A percentile compares a stretch with the other conserved stretches of the same genome.
Conservation (phyloP, 495 filamentous ascomycete genomes). For the Penicillium flavigenum region DNA sequence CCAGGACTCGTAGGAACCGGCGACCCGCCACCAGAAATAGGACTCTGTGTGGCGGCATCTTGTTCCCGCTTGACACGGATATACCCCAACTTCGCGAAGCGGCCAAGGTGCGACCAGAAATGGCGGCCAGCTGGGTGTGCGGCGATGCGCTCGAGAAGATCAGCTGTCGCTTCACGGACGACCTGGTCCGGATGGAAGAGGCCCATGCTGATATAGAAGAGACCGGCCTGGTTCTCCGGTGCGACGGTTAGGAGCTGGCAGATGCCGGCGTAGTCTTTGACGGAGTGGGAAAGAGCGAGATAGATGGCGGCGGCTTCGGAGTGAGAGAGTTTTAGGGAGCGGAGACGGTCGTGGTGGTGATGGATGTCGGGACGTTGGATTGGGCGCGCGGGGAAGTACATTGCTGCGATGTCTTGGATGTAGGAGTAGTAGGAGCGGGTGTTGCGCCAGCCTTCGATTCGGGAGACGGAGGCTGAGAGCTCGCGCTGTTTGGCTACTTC, state of each 20-base stretch:
- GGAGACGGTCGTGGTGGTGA: slow-evolving; percentile 88
- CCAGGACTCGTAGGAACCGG: slow-evolving; percentile 16
- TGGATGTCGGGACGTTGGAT: slow-evolving; percentile 82
- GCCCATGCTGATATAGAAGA: slow-evolving; percentile 90
- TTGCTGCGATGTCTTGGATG: slow-evolving; percentile 71
- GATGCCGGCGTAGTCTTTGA: slow-evolving; percentile 82
- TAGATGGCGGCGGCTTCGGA: slow-evolving; percentile 77
- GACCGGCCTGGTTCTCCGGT: slow-evolving; percentile 80
- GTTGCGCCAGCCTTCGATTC: slow-evolving; percentile 94
- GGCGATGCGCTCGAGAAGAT: slow-evolving; percentile 77
- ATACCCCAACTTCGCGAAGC: slow-evolving; percentile 84
- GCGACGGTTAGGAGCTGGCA: slow-evolving; percentile 83
- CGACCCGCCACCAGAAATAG: slow-evolving; percentile 19
- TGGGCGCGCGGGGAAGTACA: slow-evolving; percentile 59
- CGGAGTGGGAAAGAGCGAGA: slow-evolving; percentile 68
- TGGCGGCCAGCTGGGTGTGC: slow-evolving; percentile 88
- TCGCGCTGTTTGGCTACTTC: slow-evolving; percentile 77
- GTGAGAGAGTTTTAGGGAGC: slow-evolving; percentile 69
- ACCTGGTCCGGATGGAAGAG: slow-evolving; percentile 87
- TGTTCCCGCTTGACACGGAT: slow-evolving; percentile 66
- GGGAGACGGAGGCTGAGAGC: slow-evolving; percentile 80
- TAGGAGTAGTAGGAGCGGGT: slow-evolving; percentile 94
- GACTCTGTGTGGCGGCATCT: slow-evolving; percentile 41
- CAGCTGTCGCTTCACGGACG: slow-evolving; percentile 74
- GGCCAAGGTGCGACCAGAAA: slow-evolving; percentile 83